phyloP scores from a whole-genome alignment of 768 basidiomycete genomes.

The Hericium alpestre region DNA sequence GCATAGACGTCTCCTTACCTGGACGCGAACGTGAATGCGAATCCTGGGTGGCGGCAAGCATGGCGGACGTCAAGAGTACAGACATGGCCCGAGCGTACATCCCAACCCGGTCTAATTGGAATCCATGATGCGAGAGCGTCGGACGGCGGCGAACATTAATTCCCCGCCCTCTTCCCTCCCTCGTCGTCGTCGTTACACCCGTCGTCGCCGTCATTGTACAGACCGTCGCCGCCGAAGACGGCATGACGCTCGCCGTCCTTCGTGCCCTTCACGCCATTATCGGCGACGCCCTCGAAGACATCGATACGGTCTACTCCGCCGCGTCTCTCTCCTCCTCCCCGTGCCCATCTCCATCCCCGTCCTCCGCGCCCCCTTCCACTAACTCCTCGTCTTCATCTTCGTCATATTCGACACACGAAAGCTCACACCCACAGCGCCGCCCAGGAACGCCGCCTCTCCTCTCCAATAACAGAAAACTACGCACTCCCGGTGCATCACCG shows the following conservation, averaged over 20 bases:
- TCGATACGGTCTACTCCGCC: slow-evolving; percentile 8
- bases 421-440: slow-evolving; percentile 1
- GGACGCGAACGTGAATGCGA: too few species aligned
- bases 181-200: too few species aligned
- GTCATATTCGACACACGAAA: slow-evolving; percentile 8
- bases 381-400: neutral
- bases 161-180: too few species aligned
- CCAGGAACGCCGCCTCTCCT: neutral
- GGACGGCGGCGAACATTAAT: too few species aligned
- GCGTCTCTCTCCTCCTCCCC: neutral
- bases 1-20: too few species aligned
- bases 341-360: slow-evolving; percentile 5
- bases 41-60: too few species aligned
- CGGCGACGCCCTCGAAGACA: slow-evolving; percentile 12
- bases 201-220: too few species aligned
- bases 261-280: slow-evolving; percentile 15
- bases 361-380: neutral
- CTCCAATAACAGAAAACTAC: neutral
- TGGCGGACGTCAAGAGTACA: too few species aligned
- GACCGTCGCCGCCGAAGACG: neutral
- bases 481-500: neutral
- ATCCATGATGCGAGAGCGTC: too few species aligned
- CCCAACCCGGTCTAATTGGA: too few species aligned
- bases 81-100: too few species aligned
- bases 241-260: slow-evolving; percentile 13